Base-by-base conservation (phyloP, 352 stramenopile genomes). In the Phytopythium aichiense region DNA sequence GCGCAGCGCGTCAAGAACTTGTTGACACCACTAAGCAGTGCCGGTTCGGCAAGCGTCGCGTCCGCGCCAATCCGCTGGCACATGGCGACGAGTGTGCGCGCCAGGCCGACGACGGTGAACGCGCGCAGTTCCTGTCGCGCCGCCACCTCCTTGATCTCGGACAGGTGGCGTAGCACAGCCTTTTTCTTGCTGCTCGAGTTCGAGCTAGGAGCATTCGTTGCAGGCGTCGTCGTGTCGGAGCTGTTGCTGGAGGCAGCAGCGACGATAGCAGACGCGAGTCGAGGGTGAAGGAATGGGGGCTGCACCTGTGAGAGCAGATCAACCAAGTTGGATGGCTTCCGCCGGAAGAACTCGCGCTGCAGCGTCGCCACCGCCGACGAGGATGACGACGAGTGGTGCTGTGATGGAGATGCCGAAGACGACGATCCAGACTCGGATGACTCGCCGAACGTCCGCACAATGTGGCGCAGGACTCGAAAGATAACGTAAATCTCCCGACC, bases 401-500 rank as follows among this genome's bases (percentile, higher is more conserved):
- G n/a, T 3, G 53, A 45, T 15, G 35, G 35, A 40, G 35, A 46
- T 12, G 7, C 42, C n/a, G 42, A 49, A 7, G 18, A 25, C n/a
- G 52, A 58, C 12, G 18, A 16, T 7, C n/a, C 7, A 1, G 54
- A 49, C 9, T 23, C 54, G 2, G 58, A 63, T 0, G 71, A 53
- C 15, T 92, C 81, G 35, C 65, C 78, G n/a, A 90, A 55, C 8
- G 69, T 82, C 56, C 79, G 81, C 11, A 91, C 61, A 13, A 89
- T 70, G 46, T 90, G 76, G 18, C 84, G 68, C 33, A 92, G 55
- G 40, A 91, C 72, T 7, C 84, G 79, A 33, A 89, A 65, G 4
- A 82, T 72, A 16, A 92, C 79, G 61, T 92, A 91, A 30, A 92
- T 80, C 40, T 92, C 84, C 5, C 77, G 76, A 11, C 72, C 84